phyloP scores from a whole-genome alignment of 352 stramenopile genomes.

The Pythium myriotylum region DNA sequence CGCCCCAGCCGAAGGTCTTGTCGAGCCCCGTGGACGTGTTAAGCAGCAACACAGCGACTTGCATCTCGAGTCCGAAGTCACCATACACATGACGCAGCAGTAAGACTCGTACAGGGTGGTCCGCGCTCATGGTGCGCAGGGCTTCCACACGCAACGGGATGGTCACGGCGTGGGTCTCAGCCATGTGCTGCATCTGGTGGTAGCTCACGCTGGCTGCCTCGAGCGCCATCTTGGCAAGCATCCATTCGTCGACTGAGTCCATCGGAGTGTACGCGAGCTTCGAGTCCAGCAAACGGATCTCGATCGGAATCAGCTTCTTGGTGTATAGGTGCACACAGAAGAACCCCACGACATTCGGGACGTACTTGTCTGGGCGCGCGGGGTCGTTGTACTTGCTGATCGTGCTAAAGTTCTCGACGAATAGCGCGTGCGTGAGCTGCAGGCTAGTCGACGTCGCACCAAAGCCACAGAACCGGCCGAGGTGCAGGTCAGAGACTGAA shows the following conservation, averaged over 20 bases:
- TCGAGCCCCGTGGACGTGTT: constrained; percentile 28
- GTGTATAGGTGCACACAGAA: constrained; percentile 13
- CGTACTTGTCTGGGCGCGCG: constrained; percentile 12
- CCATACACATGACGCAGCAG: constrained; percentile 24
- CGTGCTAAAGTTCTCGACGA: constrained; percentile 13
- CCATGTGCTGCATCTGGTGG: constrained; percentile 24
- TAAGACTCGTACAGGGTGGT: constrained; percentile 40
- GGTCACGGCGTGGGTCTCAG: constrained; percentile 26
- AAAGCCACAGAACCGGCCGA: constrained; percentile 8
- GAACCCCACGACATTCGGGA: constrained; percentile 14
- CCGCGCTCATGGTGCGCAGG: constrained; percentile 32
- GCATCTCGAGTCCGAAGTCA: constrained; percentile 19
- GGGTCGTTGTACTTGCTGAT: constrained; percentile 16
- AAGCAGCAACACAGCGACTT: constrained; percentile 1
- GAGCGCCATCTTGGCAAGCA: constrained; percentile 27
- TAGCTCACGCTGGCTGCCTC: constrained; percentile 12
- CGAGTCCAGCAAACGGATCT: constrained; percentile 23
- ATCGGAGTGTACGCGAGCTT: constrained; percentile 19
- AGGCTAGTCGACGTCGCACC: neutral
- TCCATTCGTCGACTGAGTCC: constrained; percentile 21
- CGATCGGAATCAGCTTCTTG: constrained; percentile 17
- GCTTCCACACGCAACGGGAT: constrained; percentile 47
- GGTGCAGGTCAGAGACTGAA: neutral
- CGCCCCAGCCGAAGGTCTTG: constrained; percentile 40
- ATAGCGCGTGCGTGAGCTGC: neutral